Conservation (phyloP, 2,329 filamentous ascomycete species). For the Fusarium foetens region DNA sequence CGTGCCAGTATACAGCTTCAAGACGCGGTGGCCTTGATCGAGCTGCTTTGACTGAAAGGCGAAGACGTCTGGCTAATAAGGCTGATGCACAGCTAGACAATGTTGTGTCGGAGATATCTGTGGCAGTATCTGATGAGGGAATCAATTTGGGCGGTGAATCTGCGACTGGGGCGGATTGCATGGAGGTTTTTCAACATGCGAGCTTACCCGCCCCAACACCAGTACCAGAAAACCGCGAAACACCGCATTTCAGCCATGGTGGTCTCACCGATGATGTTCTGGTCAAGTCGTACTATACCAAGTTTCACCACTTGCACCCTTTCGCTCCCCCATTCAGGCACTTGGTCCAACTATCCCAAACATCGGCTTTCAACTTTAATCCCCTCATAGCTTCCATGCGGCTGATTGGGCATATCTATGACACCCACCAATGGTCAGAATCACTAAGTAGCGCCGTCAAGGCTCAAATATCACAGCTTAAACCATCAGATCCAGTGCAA, state of each 20-base stretch:
- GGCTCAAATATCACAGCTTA: background rate
- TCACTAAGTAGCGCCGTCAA: constrained; percentile 11
- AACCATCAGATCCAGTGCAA: constrained; percentile 41
- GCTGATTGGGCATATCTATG: constrained; percentile 51
- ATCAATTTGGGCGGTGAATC: background rate
- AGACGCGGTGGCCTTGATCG: constrained; percentile 57
- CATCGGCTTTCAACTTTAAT: constrained; percentile 19
- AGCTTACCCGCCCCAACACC: background rate
- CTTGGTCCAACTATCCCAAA: constrained; percentile 17
- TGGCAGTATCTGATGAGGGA: accelerated
- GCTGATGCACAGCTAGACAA: accelerated
- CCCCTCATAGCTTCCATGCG: constrained; percentile 45
- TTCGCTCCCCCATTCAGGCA: constrained; percentile 39
- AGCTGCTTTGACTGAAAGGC: constrained; percentile 43
- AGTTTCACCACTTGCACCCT: constrained; percentile 50
- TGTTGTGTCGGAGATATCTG: accelerated
- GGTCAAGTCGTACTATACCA: constrained; percentile 50
- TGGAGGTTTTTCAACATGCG: background rate
- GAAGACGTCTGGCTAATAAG: constrained; percentile 38
- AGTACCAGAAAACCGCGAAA: background rate
- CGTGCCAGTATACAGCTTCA: constrained; percentile 63
- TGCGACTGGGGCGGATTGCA: no score
- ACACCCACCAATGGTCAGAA: constrained; percentile 29
- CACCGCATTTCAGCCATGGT: background rate
- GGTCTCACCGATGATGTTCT: constrained; percentile 37